Evolutionary conservation across 768 basidiomycete species (phyloP), one percentile per base, ranked within the genome.

Genomic region (Lentinula lateritia): DNA sequence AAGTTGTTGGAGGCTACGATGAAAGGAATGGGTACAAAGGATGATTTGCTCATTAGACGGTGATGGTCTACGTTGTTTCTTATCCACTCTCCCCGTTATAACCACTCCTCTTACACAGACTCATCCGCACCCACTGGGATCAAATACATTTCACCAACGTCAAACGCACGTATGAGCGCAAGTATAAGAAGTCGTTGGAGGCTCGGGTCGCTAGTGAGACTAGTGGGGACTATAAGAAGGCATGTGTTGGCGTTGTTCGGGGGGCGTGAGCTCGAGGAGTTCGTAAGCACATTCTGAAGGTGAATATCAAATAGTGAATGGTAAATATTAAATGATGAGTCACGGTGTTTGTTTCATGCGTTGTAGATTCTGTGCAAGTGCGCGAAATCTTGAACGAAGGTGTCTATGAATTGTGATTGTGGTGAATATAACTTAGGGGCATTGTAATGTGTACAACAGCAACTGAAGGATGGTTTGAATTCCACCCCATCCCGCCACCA

Each of bases 121-220:
- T 78, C 36, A 68, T 76, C 12, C 60, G 77, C 56, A 64, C 62
- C 5, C 76, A 77, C 61, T 78, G 77, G 77, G 72, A 77, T 64
- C 60, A 69, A 48, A 67, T 66, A 5, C 66, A 74, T 12, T 77
- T 74, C 61, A 64, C 66, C 41, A 71, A 66, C 38, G 70, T 77
- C 62, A 77, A 77, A 69, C 64, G 66, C 15, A 69, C 72, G 9
- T 78, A 73, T 66, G 67, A 75, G 45, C 57, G 65, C 23, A 70
- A 62, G 56, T 74, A 77, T 64, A 68, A 70, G n/a, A 69, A 70
- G 55, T 56, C 64, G 4, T 66, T 78, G 28, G 64, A 63, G 43
- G 61, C 62, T 1, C 58, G 72, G 18, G 72, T 78, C 36, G 73
- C 74, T 64, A 68, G 74, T 20, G 77, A 78, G 68, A 78, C 75